Base-by-base conservation (phyloP, 2,329 filamentous ascomycete genomes). In the Plenodomus biglobosus region DNA sequence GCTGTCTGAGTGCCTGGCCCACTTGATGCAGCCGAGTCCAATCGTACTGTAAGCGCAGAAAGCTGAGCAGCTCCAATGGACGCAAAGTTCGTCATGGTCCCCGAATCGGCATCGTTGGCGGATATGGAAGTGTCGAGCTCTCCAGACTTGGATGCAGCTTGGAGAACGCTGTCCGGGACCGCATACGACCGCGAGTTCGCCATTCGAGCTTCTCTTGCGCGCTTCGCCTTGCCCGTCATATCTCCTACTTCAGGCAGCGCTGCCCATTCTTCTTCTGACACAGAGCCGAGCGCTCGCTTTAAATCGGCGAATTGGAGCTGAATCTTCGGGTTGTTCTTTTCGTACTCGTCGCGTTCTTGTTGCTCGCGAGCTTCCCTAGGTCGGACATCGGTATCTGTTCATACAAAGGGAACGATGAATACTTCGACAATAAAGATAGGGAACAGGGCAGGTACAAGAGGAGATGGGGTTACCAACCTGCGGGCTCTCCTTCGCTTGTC, bases 41-140 rank as follows among this genome's bases (percentile, higher is more conserved):
- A 79, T 59, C 90, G 86, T n/a, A 95, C 92, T 69, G 96, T 88
- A 44, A 99, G 81, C 35, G 96, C 94, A 73, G 96, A 96, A 76
- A 96, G 90, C 75, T 94, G 85, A 17, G 94, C 95, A 38, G 92
- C 91, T 73, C 95, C 94, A 55, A 99, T 97, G 71, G 96, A 89
- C 38, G 92, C 92, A 69, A 99, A 99, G 69, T 99, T 96, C 10
- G 92, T 99, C 83, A 96, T 94, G 1, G 91, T 95, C 2, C 92
- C 92, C 64, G 96, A 91, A 17, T 73, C 76, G 10, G 76, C 74
- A 52, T 96, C 92, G 10, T 59, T 57, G 8, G 66, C 46, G 38
- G 85, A 81, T n/a, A 99, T 85, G 0, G 90, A 95, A 1, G 91
- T 94, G 40, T 91, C 88, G 56, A 97, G 82, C 67, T 96, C 89